A percentile compares a stretch with the other conserved stretches of the same genome.
Evolutionary conservation across 441 rosid species (phyloP).

Genomic region (Erodium texanum): DNA sequence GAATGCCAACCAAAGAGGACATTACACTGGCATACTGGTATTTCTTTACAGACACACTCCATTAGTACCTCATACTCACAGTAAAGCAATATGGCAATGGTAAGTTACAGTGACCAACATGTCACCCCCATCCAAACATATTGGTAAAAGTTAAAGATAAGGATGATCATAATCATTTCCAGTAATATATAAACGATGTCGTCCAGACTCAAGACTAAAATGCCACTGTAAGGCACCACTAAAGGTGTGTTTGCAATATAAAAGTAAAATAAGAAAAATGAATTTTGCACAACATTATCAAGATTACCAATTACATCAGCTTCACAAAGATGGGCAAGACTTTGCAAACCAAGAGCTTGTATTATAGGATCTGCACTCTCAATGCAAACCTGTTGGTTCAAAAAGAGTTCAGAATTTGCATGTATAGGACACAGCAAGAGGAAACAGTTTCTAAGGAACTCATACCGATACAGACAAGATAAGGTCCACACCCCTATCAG

Average conservation of each 20-base stretch:
- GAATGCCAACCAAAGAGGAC: no score
- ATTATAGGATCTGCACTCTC: slow-evolving; percentile 62
- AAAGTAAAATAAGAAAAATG: background rate
- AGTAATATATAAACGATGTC: background rate
- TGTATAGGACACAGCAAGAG: slow-evolving; percentile 14
- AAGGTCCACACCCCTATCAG: slow-evolving; percentile 97
- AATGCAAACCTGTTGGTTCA: slow-evolving; percentile 63
- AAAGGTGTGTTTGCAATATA: background rate
- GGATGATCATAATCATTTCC: background rate
- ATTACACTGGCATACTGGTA: no score
- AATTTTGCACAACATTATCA: background rate
- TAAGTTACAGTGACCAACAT: no score
- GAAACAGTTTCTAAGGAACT: slow-evolving; percentile 20
- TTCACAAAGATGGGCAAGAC: slow-evolving; percentile 91
- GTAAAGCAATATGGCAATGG: no score
- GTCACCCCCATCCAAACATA: background rate
- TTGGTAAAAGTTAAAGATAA: background rate
- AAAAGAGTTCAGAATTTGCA: slow-evolving; percentile 13
- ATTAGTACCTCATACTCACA: no score
- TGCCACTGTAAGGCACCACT: background rate
- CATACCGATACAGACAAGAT: slow-evolving; percentile 91
- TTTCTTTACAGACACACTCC: no score
- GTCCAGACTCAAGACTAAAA: background rate
- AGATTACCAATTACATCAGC: slow-evolving; percentile 85
- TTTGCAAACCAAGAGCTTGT: slow-evolving; percentile 81